These are phyloP conservation scores for Suhomyces yuchorum DNA, from an alignment of 1,139 yeast genomes.

Conservation along the genomic window DNA sequence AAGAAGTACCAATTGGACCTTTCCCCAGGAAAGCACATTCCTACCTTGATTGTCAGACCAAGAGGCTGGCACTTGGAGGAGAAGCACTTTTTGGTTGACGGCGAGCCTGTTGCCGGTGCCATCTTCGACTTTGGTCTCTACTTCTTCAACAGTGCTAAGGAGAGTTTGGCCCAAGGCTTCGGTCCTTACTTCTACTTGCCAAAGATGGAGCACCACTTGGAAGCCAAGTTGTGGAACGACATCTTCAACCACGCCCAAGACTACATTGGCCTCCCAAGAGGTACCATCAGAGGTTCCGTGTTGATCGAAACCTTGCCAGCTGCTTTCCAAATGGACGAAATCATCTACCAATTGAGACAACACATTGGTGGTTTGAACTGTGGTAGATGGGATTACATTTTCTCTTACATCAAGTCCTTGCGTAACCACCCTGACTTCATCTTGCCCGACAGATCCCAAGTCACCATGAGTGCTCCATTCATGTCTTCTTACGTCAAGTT, in stretches of 20 bases:
- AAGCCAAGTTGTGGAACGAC: slow-evolving; percentile 34
- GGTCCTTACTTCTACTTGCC: slow-evolving; percentile 36
- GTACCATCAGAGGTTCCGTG: slow-evolving; percentile 34
- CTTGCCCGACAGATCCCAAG: slow-evolving; percentile 31
- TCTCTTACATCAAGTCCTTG: slow-evolving; percentile 31
- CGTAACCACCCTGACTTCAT: slow-evolving; percentile 27
- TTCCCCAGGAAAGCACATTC: slow-evolving; percentile 58
- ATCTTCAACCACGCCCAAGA: slow-evolving; percentile 32
- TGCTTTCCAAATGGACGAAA: slow-evolving; percentile 36
- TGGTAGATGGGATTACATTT: slow-evolving; percentile 37
- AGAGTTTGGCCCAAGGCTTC: slow-evolving; percentile 24
- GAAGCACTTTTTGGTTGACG: slow-evolving; percentile 71
- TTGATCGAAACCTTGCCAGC: slow-evolving; percentile 35
- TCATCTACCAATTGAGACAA: slow-evolving; percentile 31
- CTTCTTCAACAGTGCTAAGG: slow-evolving; percentile 41
- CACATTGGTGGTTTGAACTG: slow-evolving; percentile 34
- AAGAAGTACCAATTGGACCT: slow-evolving; percentile 63
- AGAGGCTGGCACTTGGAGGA: slow-evolving; percentile 87
- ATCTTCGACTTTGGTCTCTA: slow-evolving; percentile 77
- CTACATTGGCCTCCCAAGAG: slow-evolving; percentile 25
- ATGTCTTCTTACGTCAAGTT: slow-evolving; percentile 31
- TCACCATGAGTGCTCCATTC: slow-evolving; percentile 32
- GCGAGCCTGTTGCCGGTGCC: slow-evolving; percentile 73
- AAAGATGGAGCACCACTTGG: slow-evolving; percentile 35
- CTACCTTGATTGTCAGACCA: slow-evolving; percentile 80